Evolutionary conservation across 305 asterid species (phyloP).

Genomic region (Plantago rigida): DNA sequence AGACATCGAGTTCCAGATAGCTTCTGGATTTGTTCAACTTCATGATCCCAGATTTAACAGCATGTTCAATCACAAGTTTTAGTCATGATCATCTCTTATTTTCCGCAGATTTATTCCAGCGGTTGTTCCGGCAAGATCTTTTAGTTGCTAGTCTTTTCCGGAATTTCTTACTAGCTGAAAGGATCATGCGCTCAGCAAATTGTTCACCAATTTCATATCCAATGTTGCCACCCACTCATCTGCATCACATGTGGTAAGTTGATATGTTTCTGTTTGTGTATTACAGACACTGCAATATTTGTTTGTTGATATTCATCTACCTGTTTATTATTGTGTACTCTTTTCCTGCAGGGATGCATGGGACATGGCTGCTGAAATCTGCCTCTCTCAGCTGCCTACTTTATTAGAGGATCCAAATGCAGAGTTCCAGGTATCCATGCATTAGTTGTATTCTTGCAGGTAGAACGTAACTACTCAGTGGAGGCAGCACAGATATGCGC

Average conservation of each 20-base stretch:
- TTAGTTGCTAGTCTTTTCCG: slow-evolving; percentile 51
- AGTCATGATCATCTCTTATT: slow-evolving; percentile 23
- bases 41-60: slow-evolving; percentile 19
- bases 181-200: slow-evolving; percentile 98
- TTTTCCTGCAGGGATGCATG: slow-evolving; percentile 81
- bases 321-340: slow-evolving; percentile 17
- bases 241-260: slow-evolving; percentile 88
- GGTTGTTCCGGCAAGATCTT: slow-evolving; percentile 66
- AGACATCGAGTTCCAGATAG: slow-evolving; percentile 15
- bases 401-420: slow-evolving; percentile 86
- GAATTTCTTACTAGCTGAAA: slow-evolving; percentile 60
- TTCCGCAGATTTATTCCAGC: slow-evolving; percentile 79
- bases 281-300: slow-evolving; percentile 2
- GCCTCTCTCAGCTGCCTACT: slow-evolving; percentile 96
- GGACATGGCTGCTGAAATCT: slow-evolving; percentile 99
- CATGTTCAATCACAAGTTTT: slow-evolving; percentile 24
- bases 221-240: slow-evolving; percentile 88
- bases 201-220: slow-evolving; percentile 95
- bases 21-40: slow-evolving; percentile 2
- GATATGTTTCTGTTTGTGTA: slow-evolving; percentile 2
- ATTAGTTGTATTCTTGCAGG: slow-evolving; percentile 12
- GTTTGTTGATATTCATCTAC: slow-evolving; percentile 20
- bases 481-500: background rate
- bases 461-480: slow-evolving; percentile 11
- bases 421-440: slow-evolving; percentile 69